Conservation (phyloP, 495 filamentous ascomycete species). For the Schizothecium vesticola region DNA sequence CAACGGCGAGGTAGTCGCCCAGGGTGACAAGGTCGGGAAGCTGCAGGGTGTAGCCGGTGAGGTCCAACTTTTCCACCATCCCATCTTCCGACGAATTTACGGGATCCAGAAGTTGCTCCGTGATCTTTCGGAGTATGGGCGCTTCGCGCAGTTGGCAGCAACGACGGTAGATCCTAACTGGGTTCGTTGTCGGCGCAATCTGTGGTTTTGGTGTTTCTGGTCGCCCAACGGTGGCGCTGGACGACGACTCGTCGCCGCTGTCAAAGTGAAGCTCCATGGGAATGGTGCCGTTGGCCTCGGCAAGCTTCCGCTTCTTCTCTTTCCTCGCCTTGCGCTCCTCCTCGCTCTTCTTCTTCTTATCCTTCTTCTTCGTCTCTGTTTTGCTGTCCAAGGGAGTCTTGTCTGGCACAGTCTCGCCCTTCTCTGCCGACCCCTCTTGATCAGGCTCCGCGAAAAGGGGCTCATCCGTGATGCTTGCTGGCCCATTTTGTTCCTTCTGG, state of each 20-base stretch:
- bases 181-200: conserved; percentile 75
- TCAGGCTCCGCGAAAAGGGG: conserved; percentile 27
- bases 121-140: conserved; percentile 79
- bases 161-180: conserved; percentile 84
- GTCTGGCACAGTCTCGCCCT: conserved; percentile 6
- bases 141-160: conserved; percentile 94
- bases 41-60: conserved; percentile 78
- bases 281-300: conserved; percentile 74
- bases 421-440: conserved; percentile 32
- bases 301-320: conserved; percentile 71
- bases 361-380: conserved; percentile 56
- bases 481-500: conserved; percentile 46
- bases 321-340: conserved; percentile 81
- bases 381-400: conserved; percentile 8
- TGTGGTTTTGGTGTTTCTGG: conserved; percentile 48
- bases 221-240: conserved; percentile 13
- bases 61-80: conserved; percentile 71
- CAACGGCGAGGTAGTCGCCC: conserved; percentile 88
- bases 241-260: conserved; percentile 42
- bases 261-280: conserved; percentile 71
- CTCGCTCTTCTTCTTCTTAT: conserved; percentile 88
- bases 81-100: conserved; percentile 54
- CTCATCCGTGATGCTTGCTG: conserved; percentile 43
- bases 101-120: conserved; percentile 73
- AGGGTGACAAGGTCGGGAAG: conserved; percentile 77